These are phyloP conservation scores for Plasmodium adleri DNA, from an alignment of 169 alveolate species.

Conservation along the genomic window DNA sequence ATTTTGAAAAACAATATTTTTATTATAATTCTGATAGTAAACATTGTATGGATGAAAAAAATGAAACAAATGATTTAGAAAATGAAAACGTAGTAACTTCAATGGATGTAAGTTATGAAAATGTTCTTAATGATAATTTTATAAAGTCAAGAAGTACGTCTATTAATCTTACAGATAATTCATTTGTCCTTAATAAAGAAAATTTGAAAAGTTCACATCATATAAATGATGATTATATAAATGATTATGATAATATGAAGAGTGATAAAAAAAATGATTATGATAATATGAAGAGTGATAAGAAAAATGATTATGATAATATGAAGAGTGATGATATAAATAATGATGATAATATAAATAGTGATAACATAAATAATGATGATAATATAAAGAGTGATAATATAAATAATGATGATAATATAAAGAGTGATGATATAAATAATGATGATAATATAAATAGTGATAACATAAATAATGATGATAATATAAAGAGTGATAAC, in stretches of 20 bases:
- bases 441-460: neutral
- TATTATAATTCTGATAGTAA: neutral
- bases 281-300: neutral
- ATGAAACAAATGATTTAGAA: neutral
- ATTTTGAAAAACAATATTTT: no score
- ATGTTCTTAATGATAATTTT: slow-evolving; percentile 15
- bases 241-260: no score
- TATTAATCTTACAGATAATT: slow-evolving; percentile 29
- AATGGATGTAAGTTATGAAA: slow-evolving; percentile 29
- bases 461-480: neutral
- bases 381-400: neutral
- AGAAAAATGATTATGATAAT: neutral
- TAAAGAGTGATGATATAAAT: neutral
- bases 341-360: neutral
- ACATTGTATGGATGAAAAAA: slow-evolving; percentile 1
- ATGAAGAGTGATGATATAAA: neutral
- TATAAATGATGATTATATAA: no score
- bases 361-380: neutral
- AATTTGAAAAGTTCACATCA: neutral
- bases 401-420: neutral
- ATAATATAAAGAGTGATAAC: no score
- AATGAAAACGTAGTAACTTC: slow-evolving; percentile 18
- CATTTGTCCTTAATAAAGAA: slow-evolving; percentile 1
- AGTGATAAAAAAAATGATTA: neutral
- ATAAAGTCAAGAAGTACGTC: slow-evolving; percentile 30